A percentile compares a stretch with the other conserved stretches of the same genome.
Evolutionary conservation across 306 rosid genomes (phyloP).

Genomic region (Cucurbita moschata): DNA sequence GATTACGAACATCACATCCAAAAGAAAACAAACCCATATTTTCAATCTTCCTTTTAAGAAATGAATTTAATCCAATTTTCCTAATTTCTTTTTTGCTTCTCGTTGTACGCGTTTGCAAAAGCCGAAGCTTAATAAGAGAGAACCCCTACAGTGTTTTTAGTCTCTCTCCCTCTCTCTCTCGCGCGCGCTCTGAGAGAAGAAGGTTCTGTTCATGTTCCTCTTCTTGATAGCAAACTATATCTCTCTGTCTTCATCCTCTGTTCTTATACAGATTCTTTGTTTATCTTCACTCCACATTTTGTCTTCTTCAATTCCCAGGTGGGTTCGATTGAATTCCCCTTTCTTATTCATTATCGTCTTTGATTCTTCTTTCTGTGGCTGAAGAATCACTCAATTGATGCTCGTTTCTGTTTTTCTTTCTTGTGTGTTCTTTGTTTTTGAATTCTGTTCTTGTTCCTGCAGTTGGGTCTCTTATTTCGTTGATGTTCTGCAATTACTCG

Average conservation of each 20-base stretch:
- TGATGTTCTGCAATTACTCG: not conserved
- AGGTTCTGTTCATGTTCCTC: slow-evolving; percentile 19
- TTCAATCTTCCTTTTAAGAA: not conserved
- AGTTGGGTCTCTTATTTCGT: not conserved
- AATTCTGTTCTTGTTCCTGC: not conserved
- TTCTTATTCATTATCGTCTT: not conserved
- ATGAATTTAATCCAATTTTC: not conserved
- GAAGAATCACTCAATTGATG: not conserved
- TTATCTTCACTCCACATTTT: not conserved
- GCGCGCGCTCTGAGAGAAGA: slow-evolving; percentile 10
- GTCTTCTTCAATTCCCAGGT: slow-evolving; percentile 16
- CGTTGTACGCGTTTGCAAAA: not conserved
- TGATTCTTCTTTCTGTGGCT: not conserved
- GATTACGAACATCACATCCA: not conserved
- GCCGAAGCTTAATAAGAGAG: not conserved
- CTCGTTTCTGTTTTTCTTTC: not conserved
- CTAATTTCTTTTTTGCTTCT: not conserved
- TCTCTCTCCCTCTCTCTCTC: not conserved
- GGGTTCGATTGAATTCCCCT: not conserved
- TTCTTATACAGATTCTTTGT: slow-evolving; percentile 2
- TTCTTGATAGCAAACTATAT: slow-evolving; percentile 6
- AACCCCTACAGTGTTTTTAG: not conserved
- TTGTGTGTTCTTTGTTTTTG: not conserved
- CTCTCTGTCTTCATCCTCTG: slow-evolving; percentile 5
- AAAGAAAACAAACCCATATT: not conserved